Conservation (phyloP, 306 rosid genomes). For the Dryas octopetala region DNA sequence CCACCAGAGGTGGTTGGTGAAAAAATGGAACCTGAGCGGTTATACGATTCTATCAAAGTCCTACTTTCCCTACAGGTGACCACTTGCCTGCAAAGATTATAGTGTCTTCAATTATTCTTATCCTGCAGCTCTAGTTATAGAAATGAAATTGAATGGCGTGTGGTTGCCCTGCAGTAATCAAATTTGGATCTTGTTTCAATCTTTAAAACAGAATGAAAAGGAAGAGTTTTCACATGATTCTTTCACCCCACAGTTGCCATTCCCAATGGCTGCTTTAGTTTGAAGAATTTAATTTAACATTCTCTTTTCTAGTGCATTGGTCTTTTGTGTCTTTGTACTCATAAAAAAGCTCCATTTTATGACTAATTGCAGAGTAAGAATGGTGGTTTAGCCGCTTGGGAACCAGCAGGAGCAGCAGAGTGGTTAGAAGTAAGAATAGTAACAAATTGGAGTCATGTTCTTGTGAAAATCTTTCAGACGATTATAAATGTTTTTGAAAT, state of each 20-base stretch:
- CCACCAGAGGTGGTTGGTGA: constrained; percentile 59
- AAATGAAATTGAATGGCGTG: background rate
- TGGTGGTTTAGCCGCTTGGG: too few relatives aligned
- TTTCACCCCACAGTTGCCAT: background rate
- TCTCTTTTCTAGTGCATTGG: too few relatives aligned
- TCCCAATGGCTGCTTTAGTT: background rate
- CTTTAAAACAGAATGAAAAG: too few relatives aligned
- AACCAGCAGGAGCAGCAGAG: too few relatives aligned
- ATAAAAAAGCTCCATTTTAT: too few relatives aligned
- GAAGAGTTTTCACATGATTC: background rate
- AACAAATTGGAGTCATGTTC: too few relatives aligned
- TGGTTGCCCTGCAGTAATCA: background rate
- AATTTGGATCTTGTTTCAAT: background rate
- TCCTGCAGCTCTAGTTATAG: background rate
- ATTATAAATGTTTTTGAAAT: too few relatives aligned
- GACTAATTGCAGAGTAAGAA: too few relatives aligned
- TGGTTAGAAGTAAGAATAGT: too few relatives aligned
- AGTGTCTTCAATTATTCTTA: background rate
- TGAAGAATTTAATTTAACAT: too few relatives aligned
- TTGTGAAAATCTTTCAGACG: too few relatives aligned
- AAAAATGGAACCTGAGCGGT: constrained; percentile 50
- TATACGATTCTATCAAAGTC: constrained; percentile 55
- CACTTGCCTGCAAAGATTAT: background rate
- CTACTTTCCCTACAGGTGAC: constrained; percentile 62
- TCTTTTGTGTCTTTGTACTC: too few relatives aligned